Percentiles rank a stretch among this genome's conserved stretches.
phyloP scores from a whole-genome alignment of 768 basidiomycete genomes.

The Russula olivacea region DNA sequence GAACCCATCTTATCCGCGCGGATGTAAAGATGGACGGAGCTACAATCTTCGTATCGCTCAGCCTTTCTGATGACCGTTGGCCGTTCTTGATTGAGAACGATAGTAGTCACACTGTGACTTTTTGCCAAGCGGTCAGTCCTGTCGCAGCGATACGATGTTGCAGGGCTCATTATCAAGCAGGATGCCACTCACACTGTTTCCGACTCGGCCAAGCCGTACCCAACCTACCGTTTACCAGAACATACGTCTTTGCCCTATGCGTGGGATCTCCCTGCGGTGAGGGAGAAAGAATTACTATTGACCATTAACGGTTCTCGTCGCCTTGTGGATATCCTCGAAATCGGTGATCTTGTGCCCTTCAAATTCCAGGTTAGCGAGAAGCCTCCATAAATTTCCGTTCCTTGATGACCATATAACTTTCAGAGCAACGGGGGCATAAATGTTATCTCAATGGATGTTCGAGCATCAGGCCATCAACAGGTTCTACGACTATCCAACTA shows the following conservation, averaged over 20 bases:
- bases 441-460: constrained; percentile 83
- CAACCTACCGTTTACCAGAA: constrained; percentile 52
- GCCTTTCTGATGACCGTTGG: constrained; percentile 65
- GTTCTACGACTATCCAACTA: constrained; percentile 84
- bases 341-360: constrained; percentile 87
- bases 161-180: constrained; percentile 20
- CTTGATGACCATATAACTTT: not conserved
- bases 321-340: constrained; percentile 88
- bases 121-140: constrained; percentile 66
- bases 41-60: constrained; percentile 80
- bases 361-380: constrained; percentile 59
- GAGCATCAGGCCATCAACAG: constrained; percentile 82
- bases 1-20: constrained; percentile 55
- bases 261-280: constrained; percentile 89
- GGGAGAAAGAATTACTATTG: constrained; percentile 73
- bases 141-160: not conserved
- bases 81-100: constrained; percentile 90
- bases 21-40: constrained; percentile 82
- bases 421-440: constrained; percentile 53
- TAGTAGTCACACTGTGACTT: constrained; percentile 59
- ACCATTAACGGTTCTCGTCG: constrained; percentile 55
- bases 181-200: constrained; percentile 39
- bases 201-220: constrained; percentile 39
- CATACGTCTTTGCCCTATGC: constrained; percentile 63
- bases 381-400: not conserved